Conservation (phyloP, 164 flowering plant genomes). For the Litsea cubeba region DNA sequence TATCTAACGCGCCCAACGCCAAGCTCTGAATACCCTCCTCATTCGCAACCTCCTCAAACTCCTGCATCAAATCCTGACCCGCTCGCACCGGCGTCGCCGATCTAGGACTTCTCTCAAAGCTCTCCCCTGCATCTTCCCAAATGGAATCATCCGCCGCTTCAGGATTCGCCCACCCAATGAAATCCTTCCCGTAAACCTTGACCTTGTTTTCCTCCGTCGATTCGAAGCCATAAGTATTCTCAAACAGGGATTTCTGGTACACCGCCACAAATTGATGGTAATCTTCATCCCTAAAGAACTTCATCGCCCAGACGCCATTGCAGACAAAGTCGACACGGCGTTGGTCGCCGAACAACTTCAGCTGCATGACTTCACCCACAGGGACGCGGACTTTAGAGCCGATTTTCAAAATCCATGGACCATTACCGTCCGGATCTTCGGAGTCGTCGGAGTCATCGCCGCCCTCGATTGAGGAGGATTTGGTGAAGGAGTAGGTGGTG, state of each 20-base stretch:
- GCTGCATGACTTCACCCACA: slow-evolving; percentile 47
- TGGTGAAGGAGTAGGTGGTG: slow-evolving; percentile 46
- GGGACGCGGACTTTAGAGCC: slow-evolving; percentile 40
- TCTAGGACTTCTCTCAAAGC: slow-evolving; percentile 30
- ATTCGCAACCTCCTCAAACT: slow-evolving; percentile 81
- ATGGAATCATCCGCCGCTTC: slow-evolving; percentile 83
- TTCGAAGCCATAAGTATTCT: slow-evolving; percentile 64
- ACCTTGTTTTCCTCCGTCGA: slow-evolving; percentile 67
- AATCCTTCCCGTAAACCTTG: slow-evolving; percentile 91
- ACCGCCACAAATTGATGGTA: slow-evolving; percentile 45
- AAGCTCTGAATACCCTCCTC: slow-evolving; percentile 87
- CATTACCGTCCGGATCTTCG: slow-evolving; percentile 24
- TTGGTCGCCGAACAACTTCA: slow-evolving; percentile 62
- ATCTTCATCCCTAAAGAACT: slow-evolving; percentile 54
- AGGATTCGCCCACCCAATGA: slow-evolving; percentile 84
- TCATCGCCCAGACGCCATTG: slow-evolving; percentile 77
- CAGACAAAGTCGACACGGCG: slow-evolving; percentile 64
- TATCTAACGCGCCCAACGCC: slow-evolving; percentile 94
- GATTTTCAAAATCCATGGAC: slow-evolving; percentile 55
- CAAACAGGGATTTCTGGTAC: slow-evolving; percentile 79
- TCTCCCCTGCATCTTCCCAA: slow-evolving; percentile 87
- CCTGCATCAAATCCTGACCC: slow-evolving; percentile 60
- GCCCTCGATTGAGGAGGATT: slow-evolving; percentile 12
- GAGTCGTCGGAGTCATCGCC: slow-evolving; percentile 26
- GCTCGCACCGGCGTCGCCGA: slow-evolving; percentile 35